A percentile compares a stretch with the other conserved stretches of the same genome.
phyloP scores from a whole-genome alignment of 1,284 basidiomycete species.

The Sanghuangporus weigelae region DNA sequence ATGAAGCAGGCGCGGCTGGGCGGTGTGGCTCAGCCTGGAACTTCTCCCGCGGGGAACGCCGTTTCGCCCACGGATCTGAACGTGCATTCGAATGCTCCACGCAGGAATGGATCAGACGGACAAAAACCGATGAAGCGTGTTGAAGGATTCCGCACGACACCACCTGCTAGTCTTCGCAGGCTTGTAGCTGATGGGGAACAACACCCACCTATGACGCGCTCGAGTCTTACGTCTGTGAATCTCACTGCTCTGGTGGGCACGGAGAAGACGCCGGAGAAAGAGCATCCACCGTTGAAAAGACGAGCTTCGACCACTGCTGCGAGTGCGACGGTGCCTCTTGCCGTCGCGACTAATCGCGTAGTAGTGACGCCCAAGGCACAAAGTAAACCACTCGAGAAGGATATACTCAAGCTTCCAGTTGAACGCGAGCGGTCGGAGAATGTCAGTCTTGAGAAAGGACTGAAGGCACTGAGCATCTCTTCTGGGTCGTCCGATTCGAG shows the following conservation, averaged over 20 bases:
- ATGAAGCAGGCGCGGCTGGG: conserved; percentile 23
- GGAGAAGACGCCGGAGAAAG: neutral
- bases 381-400: neutral
- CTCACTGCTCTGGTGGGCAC: neutral
- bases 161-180: conserved; percentile 12
- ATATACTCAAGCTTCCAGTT: neutral
- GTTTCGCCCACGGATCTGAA: conserved; percentile 6
- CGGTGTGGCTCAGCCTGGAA: conserved; percentile 33
- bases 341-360: conserved; percentile 12
- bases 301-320: conserved; percentile 5
- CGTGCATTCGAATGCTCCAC: neutral
- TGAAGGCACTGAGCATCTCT: conserved; percentile 8
- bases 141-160: conserved; percentile 18
- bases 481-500: conserved; percentile 26
- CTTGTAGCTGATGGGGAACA: conserved; percentile 10
- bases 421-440: conserved; percentile 9
- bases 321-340: conserved; percentile 3
- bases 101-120: conserved; percentile 5
- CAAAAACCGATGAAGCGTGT: conserved; percentile 16
- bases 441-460: conserved; percentile 7
- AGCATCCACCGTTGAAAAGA: conserved; percentile 3
- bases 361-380: conserved; percentile 1
- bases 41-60: conserved; percentile 28
- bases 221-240: neutral
- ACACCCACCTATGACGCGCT: neutral